Percentiles rank a stretch among this genome's conserved stretches.
Conservation (phyloP, 75 land plant species). For the Picea glauca region DNA sequence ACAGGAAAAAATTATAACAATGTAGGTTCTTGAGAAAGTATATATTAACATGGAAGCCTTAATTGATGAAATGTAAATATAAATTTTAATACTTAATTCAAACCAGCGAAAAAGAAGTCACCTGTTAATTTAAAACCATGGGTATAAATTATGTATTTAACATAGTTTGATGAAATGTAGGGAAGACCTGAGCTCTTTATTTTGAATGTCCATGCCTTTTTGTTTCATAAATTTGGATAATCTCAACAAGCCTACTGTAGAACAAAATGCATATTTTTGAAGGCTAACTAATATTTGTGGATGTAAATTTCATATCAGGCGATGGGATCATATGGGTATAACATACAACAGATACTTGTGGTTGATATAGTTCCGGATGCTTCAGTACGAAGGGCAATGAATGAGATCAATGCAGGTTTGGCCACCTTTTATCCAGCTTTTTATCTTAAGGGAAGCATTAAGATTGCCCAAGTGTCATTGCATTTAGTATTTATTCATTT, state of each 20-base stretch:
- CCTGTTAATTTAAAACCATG: not conserved
- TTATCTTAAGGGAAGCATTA: not conserved
- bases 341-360: slow-evolving; percentile 85
- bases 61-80: no score
- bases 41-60: no score
- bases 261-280: slow-evolving; percentile 1
- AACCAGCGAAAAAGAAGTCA: not conserved
- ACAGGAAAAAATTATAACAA: not conserved
- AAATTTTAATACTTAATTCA: not conserved
- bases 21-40: not conserved
- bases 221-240: not conserved
- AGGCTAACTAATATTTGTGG: not conserved
- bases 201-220: not conserved
- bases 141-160: not conserved
- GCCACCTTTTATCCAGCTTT: not conserved
- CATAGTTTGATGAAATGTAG: not conserved
- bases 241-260: not conserved
- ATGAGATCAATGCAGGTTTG: slow-evolving; percentile 95
- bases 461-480: not conserved
- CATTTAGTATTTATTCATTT: slow-evolving; percentile 4
- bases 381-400: slow-evolving; percentile 86
- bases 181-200: not conserved
- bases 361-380: slow-evolving; percentile 88
- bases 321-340: slow-evolving; percentile 87
- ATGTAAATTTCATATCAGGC: slow-evolving; percentile 41